These are phyloP conservation scores for Candida patagonica DNA, from an alignment of 805 yeast species.

Conservation along the genomic window DNA sequence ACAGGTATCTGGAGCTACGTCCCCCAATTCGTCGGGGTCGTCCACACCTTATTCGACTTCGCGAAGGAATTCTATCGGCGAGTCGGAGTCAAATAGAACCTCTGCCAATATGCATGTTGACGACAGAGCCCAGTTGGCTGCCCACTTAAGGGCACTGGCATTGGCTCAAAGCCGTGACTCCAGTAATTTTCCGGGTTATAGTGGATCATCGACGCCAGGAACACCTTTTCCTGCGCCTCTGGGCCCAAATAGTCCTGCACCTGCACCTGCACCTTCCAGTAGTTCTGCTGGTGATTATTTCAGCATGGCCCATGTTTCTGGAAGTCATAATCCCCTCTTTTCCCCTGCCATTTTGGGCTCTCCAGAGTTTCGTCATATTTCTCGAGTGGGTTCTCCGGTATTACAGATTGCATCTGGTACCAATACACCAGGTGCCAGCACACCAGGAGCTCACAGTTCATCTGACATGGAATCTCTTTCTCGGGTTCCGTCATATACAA, in stretches of 20 bases:
- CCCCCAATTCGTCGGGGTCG: slow-evolving; percentile 31
- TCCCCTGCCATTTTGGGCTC: slow-evolving; percentile 5
- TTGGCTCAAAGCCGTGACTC: slow-evolving; percentile 20
- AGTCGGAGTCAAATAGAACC: slow-evolving; percentile 12
- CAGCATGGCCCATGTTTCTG: slow-evolving; percentile 2
- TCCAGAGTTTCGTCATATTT: slow-evolving; percentile 13
- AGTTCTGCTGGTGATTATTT: slow-evolving; percentile 4
- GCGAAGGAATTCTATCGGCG: slow-evolving; percentile 27
- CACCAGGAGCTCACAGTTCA: too few relatives aligned
- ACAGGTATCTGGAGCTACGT: slow-evolving; percentile 30
- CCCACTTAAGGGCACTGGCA: slow-evolving; percentile 32
- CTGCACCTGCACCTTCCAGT: slow-evolving; percentile 6
- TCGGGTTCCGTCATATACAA: slow-evolving; percentile 75
- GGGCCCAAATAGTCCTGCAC: slow-evolving; percentile 6
- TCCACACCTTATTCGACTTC: slow-evolving; percentile 27
- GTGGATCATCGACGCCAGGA: slow-evolving; percentile 5
- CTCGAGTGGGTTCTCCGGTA: slow-evolving; percentile 13
- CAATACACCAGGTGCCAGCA: neutral
- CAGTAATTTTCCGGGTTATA: slow-evolving; percentile 1
- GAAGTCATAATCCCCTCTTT: slow-evolving; percentile 8
- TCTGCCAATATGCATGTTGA: slow-evolving; percentile 22
- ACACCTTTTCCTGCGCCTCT: slow-evolving; percentile 3
- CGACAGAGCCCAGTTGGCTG: slow-evolving; percentile 31
- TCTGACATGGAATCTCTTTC: slow-evolving; percentile 37
- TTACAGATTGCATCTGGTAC: slow-evolving; percentile 4